Base-by-base conservation (phyloP, 352 stramenopile species). In the Phytophthora litchii region DNA sequence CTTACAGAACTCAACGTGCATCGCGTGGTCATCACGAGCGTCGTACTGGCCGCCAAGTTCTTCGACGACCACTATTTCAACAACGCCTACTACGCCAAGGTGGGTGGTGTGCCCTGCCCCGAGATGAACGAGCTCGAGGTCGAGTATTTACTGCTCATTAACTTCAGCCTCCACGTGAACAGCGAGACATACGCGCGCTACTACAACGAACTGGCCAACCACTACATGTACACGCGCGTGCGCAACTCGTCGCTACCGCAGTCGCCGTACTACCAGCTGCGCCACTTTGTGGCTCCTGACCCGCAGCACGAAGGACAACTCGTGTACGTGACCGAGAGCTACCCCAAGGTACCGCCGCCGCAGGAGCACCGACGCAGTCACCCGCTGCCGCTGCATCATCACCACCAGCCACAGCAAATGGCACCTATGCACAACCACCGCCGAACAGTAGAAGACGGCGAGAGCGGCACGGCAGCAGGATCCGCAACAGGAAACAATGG, bases 31-130 rank as follows among this genome's bases (percentile, higher is more conserved):
- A 99, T 99, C 70, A 99, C 97, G 45, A 91, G 92, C 40, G 82
- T 99, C 54, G 94, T 99, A 58, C 70, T 99, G 7, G 96, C 97
- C 5, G 97, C 97, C 56, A 99, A 99, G 79, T 99, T 99, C 76
- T 99, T 99, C 63, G 97, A 99, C 72, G 97, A 99, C 83, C 94
- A 98, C 41, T 99, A 99, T 80, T 99, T 98, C 74, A 99, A 99
- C 68, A 99, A 99, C 78, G 95, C 96, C 17, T 99, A 99, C 84
- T 99, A 99, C 70, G 94, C 97, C 14, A 99, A 99, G 68, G 92
- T 98, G 25, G 94, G 96, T 27, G 94, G 94, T 17, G 91, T 94
- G 40, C 78, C 95, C 8, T 94, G 94, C 52, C 80, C 71, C 21
- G 93, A 98, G 80, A 98, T 99, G 86, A 99, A 99, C 79, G 88